Evolutionary conservation across 2,329 filamentous ascomycete species (phyloP), one percentile per base, ranked within the genome.

Genomic region (Hawksworthiomyces lignivorus): DNA sequence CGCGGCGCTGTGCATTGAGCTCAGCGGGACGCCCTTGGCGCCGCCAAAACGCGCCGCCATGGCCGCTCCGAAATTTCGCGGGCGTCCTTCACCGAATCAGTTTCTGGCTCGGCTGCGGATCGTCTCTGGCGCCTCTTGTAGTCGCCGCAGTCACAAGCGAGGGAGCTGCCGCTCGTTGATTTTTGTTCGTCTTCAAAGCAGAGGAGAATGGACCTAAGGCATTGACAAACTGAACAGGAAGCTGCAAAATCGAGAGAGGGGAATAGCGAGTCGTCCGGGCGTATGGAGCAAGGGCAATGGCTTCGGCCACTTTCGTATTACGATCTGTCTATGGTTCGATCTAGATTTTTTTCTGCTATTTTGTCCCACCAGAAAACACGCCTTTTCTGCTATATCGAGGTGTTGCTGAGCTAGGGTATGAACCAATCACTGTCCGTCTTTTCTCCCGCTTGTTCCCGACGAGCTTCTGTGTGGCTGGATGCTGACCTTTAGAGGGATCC

Each of bases 401-500:
- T n/a, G n/a, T n/a, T n/a, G n/a, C n/a, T n/a, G n/a, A n/a, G n/a
- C n/a, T n/a, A n/a, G n/a, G n/a, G 18, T n/a, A 33, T 22, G 20
- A 26, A 37, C 43, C 37, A 44, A 44, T 44, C 17, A 37, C 14
- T 28, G 18, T 18, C 28, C 18, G 17, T 15, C 28, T 8, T 31
- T 2, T 30, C 32, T 40, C 34, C 43, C 43, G 43, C 43, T 22
- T 32, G 24, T 41, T 37, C 33, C 43, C 42, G 42, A 36, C 32
- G 7, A 36, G 37, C n/a, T 35, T 26, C 33, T 20, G 36, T 42
- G 20, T 20, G 31, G 19, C 39, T 31, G 18, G 12, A 29, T 26
- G 17, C 37, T 29, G 17, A 36, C 29, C 8, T 34, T 5, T 30
- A 26, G 31, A n/a, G n/a, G n/a, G n/a, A n/a, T n/a, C n/a, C n/a